Percentiles rank a stretch among this genome's conserved stretches.
Conservation (phyloP, 176 grass and related monocot genomes). For the Leersia perrieri region DNA sequence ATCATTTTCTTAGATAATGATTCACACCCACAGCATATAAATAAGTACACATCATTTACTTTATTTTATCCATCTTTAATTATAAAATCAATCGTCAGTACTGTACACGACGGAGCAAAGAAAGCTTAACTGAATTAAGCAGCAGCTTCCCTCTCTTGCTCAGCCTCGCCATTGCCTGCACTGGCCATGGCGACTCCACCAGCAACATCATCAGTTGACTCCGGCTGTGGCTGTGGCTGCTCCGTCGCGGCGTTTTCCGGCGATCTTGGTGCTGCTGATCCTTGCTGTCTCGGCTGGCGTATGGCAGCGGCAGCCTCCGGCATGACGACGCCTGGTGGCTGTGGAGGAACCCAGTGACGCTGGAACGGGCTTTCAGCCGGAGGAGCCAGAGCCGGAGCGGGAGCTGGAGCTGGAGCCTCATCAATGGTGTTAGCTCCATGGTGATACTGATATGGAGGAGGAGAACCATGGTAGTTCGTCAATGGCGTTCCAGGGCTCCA, state of each 20-base stretch:
- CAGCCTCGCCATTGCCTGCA: background rate
- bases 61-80: background rate
- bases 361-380: slow-evolving; percentile 32
- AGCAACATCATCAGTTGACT: background rate
- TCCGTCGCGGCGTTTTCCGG: background rate
- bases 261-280: background rate
- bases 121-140: background rate
- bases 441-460: slow-evolving; percentile 27
- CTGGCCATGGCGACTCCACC: background rate
- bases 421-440: slow-evolving; percentile 12
- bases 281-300: slow-evolving; percentile 47
- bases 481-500: slow-evolving; percentile 20
- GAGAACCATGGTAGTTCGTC: slow-evolving; percentile 20
- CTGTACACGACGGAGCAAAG: background rate
- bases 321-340: slow-evolving; percentile 50
- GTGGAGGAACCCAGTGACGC: slow-evolving; percentile 70
- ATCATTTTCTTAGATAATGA: too few species aligned
- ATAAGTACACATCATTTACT: background rate
- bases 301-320: slow-evolving; percentile 69
- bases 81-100: background rate
- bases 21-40: background rate
- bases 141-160: slow-evolving; percentile 18
- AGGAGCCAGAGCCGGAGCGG: background rate
- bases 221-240: background rate
- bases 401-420: background rate